Evolutionary conservation across 1,284 basidiomycete genomes (phyloP), one percentile per base, ranked within the genome.

Genomic region (Marasmius fiardii): DNA sequence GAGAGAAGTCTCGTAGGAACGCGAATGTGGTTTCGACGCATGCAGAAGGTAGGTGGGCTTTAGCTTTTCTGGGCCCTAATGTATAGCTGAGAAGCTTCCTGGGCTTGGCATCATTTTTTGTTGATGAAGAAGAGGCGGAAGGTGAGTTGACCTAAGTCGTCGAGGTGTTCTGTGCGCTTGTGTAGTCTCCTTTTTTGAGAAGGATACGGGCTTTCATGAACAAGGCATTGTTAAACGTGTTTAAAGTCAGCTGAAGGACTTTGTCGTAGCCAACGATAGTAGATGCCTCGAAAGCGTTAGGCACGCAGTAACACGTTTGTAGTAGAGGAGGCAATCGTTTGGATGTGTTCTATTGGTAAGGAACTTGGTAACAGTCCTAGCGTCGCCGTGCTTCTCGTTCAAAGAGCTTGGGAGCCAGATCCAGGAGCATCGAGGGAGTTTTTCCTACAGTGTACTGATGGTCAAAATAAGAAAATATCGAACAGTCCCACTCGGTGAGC

Each of bases 161-260:
- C 18, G 94, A 71, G 0, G 82, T 75, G 5, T 75, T 71, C 51
- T 79, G 76, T 0, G 92, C 92, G 2, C 81, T 75, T n/a, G n/a
- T n/a, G n/a, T n/a, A n/a, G n/a, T n/a, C n/a, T n/a, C 92, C 94
- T 20, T 93, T 88, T 63, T 87, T 86, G 11, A 85, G 78, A 64
- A 86, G n/a, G 56, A 96, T 90, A 61, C 89, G 86, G 1, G 91
- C 92, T 69, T 91, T 90, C 81, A 94, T 92, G 51, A 93, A 78
- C 65, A 91, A 79, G 1, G 94, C 94, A 67, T 87, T 82, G 61
- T 88, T 82, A 64, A 88, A 91, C 11, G 83, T 78, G 61, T 81
- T 77, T 16, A 78, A 79, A 0, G 85, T 93, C n/a, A 95, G 75
- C 16, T 78, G 74, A 12, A 97, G 78, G 48, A 96, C 93, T 61